Evolutionary conservation across 2,329 filamentous ascomycete genomes (phyloP).

Genomic region (Delphinella strobiligena): DNA sequence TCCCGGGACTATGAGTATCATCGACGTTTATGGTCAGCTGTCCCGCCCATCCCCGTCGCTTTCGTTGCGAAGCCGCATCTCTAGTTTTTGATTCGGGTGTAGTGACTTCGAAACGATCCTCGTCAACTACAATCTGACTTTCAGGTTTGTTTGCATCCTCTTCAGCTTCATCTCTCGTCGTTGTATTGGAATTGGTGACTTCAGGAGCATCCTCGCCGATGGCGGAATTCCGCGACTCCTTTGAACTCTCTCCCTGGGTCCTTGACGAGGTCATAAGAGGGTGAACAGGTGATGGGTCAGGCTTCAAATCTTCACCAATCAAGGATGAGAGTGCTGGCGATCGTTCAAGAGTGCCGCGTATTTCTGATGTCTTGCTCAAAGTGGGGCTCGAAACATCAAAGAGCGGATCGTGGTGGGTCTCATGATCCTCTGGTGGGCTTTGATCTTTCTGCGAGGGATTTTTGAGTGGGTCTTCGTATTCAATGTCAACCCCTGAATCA

Average conservation of each 20-base stretch:
- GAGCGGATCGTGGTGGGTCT: too few relatives aligned
- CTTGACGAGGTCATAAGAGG: too few relatives aligned
- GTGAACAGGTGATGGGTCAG: not conserved
- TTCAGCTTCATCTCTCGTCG: constrained; percentile 9
- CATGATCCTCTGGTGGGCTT: too few relatives aligned
- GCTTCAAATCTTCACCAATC: not conserved
- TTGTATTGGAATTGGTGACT: not conserved
- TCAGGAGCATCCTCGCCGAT: not conserved
- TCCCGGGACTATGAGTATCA: constrained; percentile 23
- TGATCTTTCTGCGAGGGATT: too few relatives aligned
- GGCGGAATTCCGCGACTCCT: too few relatives aligned
- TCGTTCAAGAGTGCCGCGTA: not conserved
- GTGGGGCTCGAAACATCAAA: too few relatives aligned
- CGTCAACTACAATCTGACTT: too few relatives aligned
- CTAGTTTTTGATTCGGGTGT: not conserved
- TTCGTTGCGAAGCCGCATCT: constrained; percentile 20
- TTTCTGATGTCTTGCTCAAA: constrained; percentile 12
- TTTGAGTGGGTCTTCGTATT: too few relatives aligned
- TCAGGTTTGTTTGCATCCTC: too few relatives aligned
- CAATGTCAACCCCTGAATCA: constrained; percentile 4
- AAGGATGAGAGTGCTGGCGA: not conserved
- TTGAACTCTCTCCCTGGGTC: too few relatives aligned
- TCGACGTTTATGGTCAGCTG: constrained; percentile 24
- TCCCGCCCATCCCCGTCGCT: constrained; percentile 28
- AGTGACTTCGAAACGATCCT: not conserved